Evolutionary conservation across 2,329 filamentous ascomycete genomes (phyloP).

Genomic region (Penicillium vulpinum): DNA sequence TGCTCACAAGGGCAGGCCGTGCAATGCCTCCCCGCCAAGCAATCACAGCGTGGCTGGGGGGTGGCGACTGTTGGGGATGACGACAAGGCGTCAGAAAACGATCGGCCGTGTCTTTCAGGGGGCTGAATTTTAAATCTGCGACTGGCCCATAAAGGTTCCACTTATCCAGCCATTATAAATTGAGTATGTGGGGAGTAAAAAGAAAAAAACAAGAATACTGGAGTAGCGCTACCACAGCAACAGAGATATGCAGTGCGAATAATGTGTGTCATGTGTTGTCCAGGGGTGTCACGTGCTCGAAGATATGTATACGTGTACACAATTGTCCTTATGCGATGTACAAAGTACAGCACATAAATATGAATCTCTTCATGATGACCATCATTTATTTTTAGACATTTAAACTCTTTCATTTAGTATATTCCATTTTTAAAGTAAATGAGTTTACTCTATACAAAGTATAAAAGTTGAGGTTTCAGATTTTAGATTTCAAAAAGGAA

Average conservation of each 20-base stretch:
- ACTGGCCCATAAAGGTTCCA: conserved; percentile 6
- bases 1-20: not conserved
- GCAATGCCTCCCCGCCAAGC: not conserved
- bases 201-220: not conserved
- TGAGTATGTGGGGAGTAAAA: conserved; percentile 6
- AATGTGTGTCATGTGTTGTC: not conserved
- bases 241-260: not conserved
- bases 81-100: conserved; percentile 17
- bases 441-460: not conserved
- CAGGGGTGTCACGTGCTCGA: not conserved
- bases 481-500: not conserved
- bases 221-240: not conserved
- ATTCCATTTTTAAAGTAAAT: not conserved
- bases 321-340: not conserved
- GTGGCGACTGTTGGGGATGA: conserved; percentile 18
- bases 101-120: conserved; percentile 17
- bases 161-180: conserved; percentile 7
- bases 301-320: not conserved
- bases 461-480: not conserved
- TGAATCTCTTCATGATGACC: not conserved
- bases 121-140: conserved; percentile 13
- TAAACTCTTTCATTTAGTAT: too few relatives aligned
- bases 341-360: not conserved
- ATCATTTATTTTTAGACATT: not conserved
- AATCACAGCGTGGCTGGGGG: conserved; percentile 6